Conservation (phyloP, 2,329 filamentous ascomycete species). For the Aureobasidium sp. region DNA sequence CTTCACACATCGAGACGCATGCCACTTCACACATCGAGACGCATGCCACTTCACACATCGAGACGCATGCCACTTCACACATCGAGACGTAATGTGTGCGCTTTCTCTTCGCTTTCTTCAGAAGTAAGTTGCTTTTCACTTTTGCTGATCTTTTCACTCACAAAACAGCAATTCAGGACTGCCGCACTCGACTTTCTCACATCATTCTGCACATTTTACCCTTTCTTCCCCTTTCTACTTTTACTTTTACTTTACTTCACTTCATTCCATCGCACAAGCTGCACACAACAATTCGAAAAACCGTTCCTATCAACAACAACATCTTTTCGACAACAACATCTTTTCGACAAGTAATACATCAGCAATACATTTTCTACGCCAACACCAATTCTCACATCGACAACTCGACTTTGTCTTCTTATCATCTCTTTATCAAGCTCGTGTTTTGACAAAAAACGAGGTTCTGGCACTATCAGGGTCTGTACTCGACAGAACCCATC, state of each 20-base stretch:
- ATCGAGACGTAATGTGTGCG: not conserved
- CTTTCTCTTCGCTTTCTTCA: not conserved
- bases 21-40: not conserved
- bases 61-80: not conserved
- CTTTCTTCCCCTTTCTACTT: not conserved
- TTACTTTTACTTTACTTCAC: not conserved
- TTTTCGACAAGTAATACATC: not conserved
- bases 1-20: not conserved
- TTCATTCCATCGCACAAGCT: not conserved
- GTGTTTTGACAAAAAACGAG: not conserved
- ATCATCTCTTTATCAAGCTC: not conserved
- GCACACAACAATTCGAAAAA: not conserved
- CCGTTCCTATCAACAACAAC: not conserved
- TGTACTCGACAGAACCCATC: not conserved
- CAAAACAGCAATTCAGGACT: not conserved
- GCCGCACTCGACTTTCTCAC: not conserved
- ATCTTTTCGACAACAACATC: not conserved
- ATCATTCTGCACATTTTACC: not conserved
- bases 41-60: not conserved
- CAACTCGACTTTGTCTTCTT: not conserved
- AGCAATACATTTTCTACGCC: not conserved
- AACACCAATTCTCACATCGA: not conserved
- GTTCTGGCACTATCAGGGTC: constrained; percentile 4
- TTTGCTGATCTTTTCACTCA: too few species aligned
- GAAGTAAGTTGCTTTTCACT: too few species aligned